Evolutionary conservation across 2,329 filamentous ascomycete genomes (phyloP), one percentile per base, ranked within the genome.

Genomic region (Dothideomycetes sp.): DNA sequence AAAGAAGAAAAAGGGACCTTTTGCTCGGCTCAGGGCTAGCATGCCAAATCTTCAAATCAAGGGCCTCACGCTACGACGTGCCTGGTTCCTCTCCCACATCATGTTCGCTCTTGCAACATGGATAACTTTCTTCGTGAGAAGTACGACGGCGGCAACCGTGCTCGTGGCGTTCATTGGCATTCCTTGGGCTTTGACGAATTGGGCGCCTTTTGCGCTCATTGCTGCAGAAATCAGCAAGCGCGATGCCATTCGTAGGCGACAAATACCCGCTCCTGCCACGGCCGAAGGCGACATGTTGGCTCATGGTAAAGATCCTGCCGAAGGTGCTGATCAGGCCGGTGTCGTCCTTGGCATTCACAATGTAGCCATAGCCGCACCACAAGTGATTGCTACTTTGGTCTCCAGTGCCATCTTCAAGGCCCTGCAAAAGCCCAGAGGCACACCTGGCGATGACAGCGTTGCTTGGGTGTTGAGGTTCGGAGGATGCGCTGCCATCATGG

Each of bases 261-360:
- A 65, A 18, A 62, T 67, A 16, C 52, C 54, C 5, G 60, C 59
- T 3, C 55, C 56, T 4, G 35, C 40, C 33, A 41, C 40, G 10
- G 50, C 52, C n/a, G 61, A 64, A 19, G 60, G 57, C 7, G 54
- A 59, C 32, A 47, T 63, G 19, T 52, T 68, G 11, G 61, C 63
- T 4, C 43, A 56, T 9, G 62, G 61, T 12, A 65, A 73, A 34
- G 70, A 71, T n/a, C 70, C 72, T 3, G 69, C 75, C 18, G 70
- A 75, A 30, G 53, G 50, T 9, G 68, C 75, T 2, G 83, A 88
- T 52, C 82, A 91, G 56, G 85, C 87, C 4, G 87, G 89, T 31
- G 83, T 95, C 31, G 86, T 96, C 33, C 72, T 96, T 2, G 89
- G 89, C 7, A 87, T 96, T 40, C 89, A 96, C 67, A 96, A 96